Evolutionary conservation across 2,329 filamentous ascomycete species (phyloP), one percentile per base, ranked within the genome.

Genomic region (Aureobasidium sp.): DNA sequence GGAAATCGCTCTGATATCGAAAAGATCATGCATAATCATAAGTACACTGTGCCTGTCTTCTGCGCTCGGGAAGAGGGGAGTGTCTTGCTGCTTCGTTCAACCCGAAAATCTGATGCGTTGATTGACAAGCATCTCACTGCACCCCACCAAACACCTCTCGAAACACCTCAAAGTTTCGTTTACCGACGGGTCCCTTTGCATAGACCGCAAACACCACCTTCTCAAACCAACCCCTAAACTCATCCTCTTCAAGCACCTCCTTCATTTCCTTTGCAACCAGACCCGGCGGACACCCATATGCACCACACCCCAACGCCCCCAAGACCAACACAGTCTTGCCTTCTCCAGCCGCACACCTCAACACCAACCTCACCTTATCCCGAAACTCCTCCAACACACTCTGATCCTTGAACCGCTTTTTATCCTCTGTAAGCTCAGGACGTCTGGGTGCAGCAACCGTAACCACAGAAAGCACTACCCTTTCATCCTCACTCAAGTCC

Each of bases 121-220:
- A 5, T 12, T 42, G 9, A 22, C 1, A 8, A 36, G 17, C 6
- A 36, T 8, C 25, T 52, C 22, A 55, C 11, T 20, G 17, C 29
- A 17, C 27, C 4, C 17, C 12, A 3, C 11, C 58, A 44, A 61
- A 62, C 42, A 59, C 29, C 15, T 39, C 15, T 29, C 17, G 17
- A 31, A 62, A 62, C 12, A 42, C 42, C 31, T 49, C 34, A 17
- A 62, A 12, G 31, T 62, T 62, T 17, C 44, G 37, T 29, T 62
- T 29, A 17, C 61, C 61, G 5, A 45, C 44, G 22, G 29, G 27
- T 22, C 52, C 52, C 5, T 22, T 31, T 2, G 27, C 61, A 34
- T 62, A 62, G 2, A 62, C 45, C 22, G 61, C 61, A 53, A 62
- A 62, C 41, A 58, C 52, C n/a, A 62, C 52, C 20, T 17, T 58